Evolutionary conservation across 108 stramenopile genomes (phyloP).

Genomic region (Nitzschia sp.): DNA sequence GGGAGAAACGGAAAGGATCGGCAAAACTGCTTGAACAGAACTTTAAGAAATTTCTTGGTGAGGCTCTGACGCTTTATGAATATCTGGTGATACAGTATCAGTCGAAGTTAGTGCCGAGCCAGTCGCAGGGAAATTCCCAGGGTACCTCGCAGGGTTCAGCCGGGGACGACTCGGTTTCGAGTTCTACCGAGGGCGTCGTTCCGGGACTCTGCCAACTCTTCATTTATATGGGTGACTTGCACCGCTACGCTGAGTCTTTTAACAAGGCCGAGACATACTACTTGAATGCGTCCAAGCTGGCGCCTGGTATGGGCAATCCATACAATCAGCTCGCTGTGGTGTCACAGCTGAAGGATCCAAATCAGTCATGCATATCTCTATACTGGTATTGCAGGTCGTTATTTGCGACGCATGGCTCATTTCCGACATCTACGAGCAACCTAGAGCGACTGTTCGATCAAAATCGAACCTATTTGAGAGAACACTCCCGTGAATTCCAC

Average conservation of each 20-base stretch:
- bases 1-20: slow-evolving; percentile 44
- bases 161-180: too few species aligned
- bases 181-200: not conserved
- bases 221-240: slow-evolving; percentile 74
- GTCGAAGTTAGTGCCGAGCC: slow-evolving; percentile 28
- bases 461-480: slow-evolving; percentile 59
- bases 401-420: slow-evolving; percentile 55
- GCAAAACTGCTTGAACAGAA: slow-evolving; percentile 19
- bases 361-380: slow-evolving; percentile 43
- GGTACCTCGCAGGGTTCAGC: not conserved
- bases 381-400: slow-evolving; percentile 81
- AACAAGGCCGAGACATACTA: slow-evolving; percentile 64
- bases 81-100: slow-evolving; percentile 63
- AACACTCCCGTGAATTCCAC: slow-evolving; percentile 27
- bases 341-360: slow-evolving; percentile 50
- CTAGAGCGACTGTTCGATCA: slow-evolving; percentile 58
- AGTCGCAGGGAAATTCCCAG: not conserved
- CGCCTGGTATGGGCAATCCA: slow-evolving; percentile 77
- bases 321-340: slow-evolving; percentile 87
- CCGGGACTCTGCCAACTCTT: slow-evolving; percentile 31
- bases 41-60: slow-evolving; percentile 55
- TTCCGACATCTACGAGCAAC: slow-evolving; percentile 65
- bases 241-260: slow-evolving; percentile 58
- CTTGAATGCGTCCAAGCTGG: slow-evolving; percentile 50
- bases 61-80: slow-evolving; percentile 68